Percentiles rank a stretch among this genome's conserved stretches.
Conservation (phyloP, 2,329 filamentous ascomycete genomes). For the Mariannaea elegans region DNA sequence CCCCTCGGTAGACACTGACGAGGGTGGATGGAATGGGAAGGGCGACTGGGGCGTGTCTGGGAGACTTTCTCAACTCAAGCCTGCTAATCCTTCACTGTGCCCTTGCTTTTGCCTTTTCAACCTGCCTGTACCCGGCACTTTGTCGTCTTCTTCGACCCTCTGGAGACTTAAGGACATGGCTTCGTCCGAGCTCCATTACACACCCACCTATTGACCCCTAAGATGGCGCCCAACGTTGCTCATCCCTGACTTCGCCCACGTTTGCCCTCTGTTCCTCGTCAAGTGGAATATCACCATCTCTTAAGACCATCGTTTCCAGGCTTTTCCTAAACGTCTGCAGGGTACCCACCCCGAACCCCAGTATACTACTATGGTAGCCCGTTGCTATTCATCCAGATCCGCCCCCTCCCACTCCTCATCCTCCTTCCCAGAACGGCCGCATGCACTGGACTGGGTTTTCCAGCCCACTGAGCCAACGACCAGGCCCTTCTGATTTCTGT, state of each 20-base stretch:
- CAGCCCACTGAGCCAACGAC: constrained; percentile 36
- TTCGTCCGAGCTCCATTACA: constrained; percentile 38
- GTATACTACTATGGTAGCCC: constrained; percentile 28
- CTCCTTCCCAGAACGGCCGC: constrained; percentile 61
- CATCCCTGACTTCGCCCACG: constrained; percentile 28
- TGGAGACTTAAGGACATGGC: constrained; percentile 35
- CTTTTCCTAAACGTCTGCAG: constrained; percentile 33
- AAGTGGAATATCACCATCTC: constrained; percentile 32
- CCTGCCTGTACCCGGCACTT: constrained; percentile 39
- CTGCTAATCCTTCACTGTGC: constrained; percentile 25
- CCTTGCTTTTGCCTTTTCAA: constrained; percentile 12
- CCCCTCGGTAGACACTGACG: constrained; percentile 47
- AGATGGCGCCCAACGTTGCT: constrained; percentile 32
- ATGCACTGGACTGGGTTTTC: constrained; percentile 48
- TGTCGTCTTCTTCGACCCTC: constrained; percentile 35
- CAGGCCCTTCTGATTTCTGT: constrained; percentile 37
- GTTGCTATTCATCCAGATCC: constrained; percentile 39
- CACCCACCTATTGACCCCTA: constrained; percentile 31
- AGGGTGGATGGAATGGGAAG: constrained; percentile 37
- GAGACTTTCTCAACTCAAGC: constrained; percentile 35
- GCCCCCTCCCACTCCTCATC: constrained; percentile 42
- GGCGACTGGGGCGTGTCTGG: constrained; percentile 39
- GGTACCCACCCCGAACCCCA: constrained; percentile 35
- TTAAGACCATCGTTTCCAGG: constrained; percentile 30
- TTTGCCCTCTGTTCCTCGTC: constrained; percentile 18